A percentile compares a stretch with the other conserved stretches of the same genome.
Conservation (phyloP, 2,329 filamentous ascomycete genomes). For the Penicillium sp. region DNA sequence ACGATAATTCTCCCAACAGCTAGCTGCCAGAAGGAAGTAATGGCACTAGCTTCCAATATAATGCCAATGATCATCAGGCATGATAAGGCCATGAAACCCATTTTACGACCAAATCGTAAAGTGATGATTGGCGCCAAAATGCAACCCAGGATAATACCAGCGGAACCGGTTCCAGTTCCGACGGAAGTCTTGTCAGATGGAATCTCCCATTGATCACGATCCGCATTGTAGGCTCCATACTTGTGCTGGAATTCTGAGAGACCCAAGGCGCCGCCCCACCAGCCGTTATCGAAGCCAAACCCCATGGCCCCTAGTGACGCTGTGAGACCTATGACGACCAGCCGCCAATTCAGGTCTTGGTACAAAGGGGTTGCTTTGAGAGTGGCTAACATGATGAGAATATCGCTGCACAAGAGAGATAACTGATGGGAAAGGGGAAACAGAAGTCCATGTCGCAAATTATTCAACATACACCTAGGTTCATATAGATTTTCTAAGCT, state of each 20-base stretch:
- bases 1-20: neutral
- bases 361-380: neutral
- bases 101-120: neutral
- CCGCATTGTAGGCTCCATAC: neutral
- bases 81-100: neutral
- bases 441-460: neutral
- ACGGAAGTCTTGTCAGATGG: neutral
- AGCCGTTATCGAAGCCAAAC: conserved; percentile 4
- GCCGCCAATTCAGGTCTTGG: neutral
- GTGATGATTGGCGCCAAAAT: neutral
- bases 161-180: neutral
- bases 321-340: neutral
- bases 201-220: neutral
- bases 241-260: neutral
- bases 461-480: neutral
- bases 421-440: neutral
- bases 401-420: neutral
- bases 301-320: neutral
- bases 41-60: neutral
- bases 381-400: neutral
- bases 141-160: neutral
- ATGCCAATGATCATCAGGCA: neutral
- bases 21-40: neutral
- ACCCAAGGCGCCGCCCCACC: neutral
- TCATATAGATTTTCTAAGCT: neutral